Base-by-base conservation (phyloP, 139 green algal genomes). In the Edaphochlamys debaryana region DNA sequence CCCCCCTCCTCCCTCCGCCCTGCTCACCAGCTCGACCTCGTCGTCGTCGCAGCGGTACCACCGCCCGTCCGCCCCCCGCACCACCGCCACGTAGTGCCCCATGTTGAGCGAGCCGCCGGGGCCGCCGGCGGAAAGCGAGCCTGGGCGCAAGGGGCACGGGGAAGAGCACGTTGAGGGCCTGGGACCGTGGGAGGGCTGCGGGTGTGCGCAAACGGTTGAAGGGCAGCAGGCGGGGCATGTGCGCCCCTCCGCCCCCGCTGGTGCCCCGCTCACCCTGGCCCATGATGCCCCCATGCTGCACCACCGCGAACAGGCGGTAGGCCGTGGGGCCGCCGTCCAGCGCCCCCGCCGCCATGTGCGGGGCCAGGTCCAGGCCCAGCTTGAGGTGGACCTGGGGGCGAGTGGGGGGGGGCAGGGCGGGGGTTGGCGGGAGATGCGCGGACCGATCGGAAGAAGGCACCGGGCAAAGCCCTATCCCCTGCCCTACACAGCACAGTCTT, bases 301-400 rank as follows among this genome's bases (percentile, higher is more conserved):
- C 62, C 7, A 97, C 93, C 2, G 71, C 93, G 40, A 91, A 92
- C 64, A 97, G 91, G 9, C 73, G 67, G 90, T 97, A 97, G 15
- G 29, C 54, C 32, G 62, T 69, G 1, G 85, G 80, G 20, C 45
- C 37, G 0, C 19, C 29, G 71, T 92, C 89, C 67, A 89, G 73
- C 38, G 48, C 54, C 15, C 72, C 80, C 3, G 63, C 34, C 4
- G 75, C 88, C 86, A 91, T 90, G 79, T 86, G 89, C 0, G 79
- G 87, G 11, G 37, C 34, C 69, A 94, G 70, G 69, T 92, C 84
- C 67, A 94, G 72, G 40, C 56, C 13, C 68, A 91, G 71, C 1
- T 67, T 52, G 38, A 91, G 91, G 38, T n/a, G 48, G 67, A 94
- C 67, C 74, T 67, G 82, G 25, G 54, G 58, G 40, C 29, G 6